Percentiles rank a stretch among this genome's conserved stretches.
Evolutionary conservation across 2,329 filamentous ascomycete species (phyloP).

Genomic region (Aspergillus piperis): DNA sequence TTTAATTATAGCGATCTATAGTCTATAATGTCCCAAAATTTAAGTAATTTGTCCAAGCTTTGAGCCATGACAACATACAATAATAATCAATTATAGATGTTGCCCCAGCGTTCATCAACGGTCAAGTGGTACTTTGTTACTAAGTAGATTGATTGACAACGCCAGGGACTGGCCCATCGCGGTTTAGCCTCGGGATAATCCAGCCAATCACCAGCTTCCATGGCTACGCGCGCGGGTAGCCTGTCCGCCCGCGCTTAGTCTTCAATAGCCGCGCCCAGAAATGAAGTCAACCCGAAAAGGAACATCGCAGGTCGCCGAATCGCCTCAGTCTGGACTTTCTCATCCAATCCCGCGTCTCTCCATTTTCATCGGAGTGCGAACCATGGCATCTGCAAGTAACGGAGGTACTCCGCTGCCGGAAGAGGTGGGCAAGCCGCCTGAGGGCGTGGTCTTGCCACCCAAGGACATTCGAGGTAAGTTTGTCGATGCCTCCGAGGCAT

Average conservation of each 20-base stretch:
- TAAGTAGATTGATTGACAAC: not conserved
- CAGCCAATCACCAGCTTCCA: conserved; percentile 13
- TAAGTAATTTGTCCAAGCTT: not conserved
- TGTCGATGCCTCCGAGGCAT: not conserved
- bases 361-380: conserved; percentile 11
- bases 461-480: conserved; percentile 70
- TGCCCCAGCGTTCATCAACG: not conserved
- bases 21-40: not conserved
- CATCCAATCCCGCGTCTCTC: not conserved
- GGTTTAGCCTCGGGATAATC: not conserved
- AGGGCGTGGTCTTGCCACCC: conserved; percentile 81
- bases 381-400: conserved; percentile 46
- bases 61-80: not conserved
- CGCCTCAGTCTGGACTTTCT: not conserved
- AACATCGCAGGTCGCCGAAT: not conserved
- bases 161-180: not conserved
- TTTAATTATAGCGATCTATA: not conserved
- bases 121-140: not conserved
- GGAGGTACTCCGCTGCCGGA: conserved; percentile 47
- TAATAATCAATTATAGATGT: not conserved
- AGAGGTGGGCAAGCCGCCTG: conserved; percentile 73
- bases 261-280: conserved; percentile 7
- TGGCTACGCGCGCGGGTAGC: conserved; percentile 13
- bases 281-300: conserved; percentile 9
- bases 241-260: conserved; percentile 5